These are phyloP conservation scores for Aspergillus terreus DNA, from an alignment of 2,329 filamentous ascomycete species.

Conservation along the genomic window DNA sequence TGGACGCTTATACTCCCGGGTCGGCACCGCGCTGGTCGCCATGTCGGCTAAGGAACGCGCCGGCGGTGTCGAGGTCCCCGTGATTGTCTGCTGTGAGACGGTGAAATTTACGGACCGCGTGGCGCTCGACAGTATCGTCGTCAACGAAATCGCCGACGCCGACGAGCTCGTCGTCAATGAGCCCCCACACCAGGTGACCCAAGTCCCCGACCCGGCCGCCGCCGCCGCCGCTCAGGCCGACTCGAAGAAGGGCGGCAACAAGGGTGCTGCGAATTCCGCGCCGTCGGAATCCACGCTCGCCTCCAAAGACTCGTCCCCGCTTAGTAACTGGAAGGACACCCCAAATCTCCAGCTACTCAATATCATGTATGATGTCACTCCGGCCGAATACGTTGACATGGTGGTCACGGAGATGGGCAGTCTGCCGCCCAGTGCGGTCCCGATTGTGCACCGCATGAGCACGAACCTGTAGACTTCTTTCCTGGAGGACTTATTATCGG, in stretches of 20 bases:
- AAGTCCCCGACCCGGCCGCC: slow-evolving; percentile 25
- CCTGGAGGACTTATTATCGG: not conserved
- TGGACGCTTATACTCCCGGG: slow-evolving; percentile 80
- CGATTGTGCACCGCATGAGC: slow-evolving; percentile 64
- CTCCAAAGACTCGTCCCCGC: slow-evolving; percentile 28
- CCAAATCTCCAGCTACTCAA: slow-evolving; percentile 62
- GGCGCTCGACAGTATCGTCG: slow-evolving; percentile 84
- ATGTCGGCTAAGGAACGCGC: slow-evolving; percentile 67
- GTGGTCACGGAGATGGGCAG: slow-evolving; percentile 89
- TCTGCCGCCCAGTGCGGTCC: slow-evolving; percentile 80
- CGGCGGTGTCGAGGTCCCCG: slow-evolving; percentile 63
- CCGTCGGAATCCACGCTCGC: slow-evolving; percentile 21
- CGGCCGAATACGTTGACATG: slow-evolving; percentile 78
- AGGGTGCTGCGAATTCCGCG: slow-evolving; percentile 15
- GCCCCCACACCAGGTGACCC: slow-evolving; percentile 30
- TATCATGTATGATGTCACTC: slow-evolving; percentile 89
- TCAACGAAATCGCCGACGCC: slow-evolving; percentile 84
- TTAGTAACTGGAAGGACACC: slow-evolving; percentile 57
- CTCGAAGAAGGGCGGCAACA: slow-evolving; percentile 30
- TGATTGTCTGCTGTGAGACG: slow-evolving; percentile 88
- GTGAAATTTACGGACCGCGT: slow-evolving; percentile 93
- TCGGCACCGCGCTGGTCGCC: slow-evolving; percentile 82
- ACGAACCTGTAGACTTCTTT: slow-evolving; percentile 30
- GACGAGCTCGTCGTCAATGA: slow-evolving; percentile 54
- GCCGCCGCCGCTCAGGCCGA: slow-evolving; percentile 18